These are phyloP conservation scores for Kokia cookei DNA, from an alignment of 441 rosid species.

Conservation along the genomic window DNA sequence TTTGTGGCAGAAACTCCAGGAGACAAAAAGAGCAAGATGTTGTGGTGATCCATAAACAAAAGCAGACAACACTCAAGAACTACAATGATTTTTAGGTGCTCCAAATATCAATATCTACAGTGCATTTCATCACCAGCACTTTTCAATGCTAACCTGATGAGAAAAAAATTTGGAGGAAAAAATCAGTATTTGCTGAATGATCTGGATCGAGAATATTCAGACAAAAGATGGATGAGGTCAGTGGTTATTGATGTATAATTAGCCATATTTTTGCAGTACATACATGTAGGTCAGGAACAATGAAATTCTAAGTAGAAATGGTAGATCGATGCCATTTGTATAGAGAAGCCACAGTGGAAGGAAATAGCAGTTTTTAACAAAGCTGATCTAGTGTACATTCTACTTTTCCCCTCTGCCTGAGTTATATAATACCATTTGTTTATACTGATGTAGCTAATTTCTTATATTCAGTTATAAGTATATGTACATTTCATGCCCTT, in stretches of 20 bases:
- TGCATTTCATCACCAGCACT: neutral
- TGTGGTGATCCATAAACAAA: constrained; percentile 46
- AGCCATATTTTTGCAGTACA: neutral
- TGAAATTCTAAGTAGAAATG: neutral
- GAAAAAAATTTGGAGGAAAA: neutral
- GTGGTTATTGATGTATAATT: neutral
- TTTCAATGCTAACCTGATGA: neutral
- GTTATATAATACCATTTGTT: too few species aligned
- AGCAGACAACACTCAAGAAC: neutral
- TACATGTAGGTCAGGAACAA: neutral
- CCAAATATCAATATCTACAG: neutral
- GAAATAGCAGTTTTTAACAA: neutral
- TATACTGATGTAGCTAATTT: neutral
- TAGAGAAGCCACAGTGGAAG: neutral
- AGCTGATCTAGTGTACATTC: neutral
- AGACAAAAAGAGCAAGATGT: constrained; percentile 59
- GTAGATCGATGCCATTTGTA: constrained; percentile 1
- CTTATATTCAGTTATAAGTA: neutral
- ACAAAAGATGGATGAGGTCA: neutral
- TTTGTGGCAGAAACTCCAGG: constrained; percentile 85
- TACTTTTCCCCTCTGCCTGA: neutral
- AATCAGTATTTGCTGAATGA: neutral
- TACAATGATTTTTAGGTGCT: neutral
- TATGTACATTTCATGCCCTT: neutral
- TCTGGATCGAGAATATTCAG: neutral